Evolutionary conservation across 805 yeast genomes (phyloP).

Genomic region (Tetrapisispora fleetii): DNA sequence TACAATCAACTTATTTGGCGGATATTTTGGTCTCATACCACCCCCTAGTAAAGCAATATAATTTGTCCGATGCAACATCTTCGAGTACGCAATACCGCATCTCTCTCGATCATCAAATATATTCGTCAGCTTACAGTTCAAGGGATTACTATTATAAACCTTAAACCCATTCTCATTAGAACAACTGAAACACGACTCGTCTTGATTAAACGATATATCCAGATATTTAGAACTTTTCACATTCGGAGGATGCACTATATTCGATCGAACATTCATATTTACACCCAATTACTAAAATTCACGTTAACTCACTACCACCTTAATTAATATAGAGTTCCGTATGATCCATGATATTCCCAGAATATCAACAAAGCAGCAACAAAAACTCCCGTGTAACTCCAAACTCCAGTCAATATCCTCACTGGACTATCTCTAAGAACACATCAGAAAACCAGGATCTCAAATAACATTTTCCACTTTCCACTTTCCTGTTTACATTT

Average conservation of each 20-base stretch:
- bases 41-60: slow-evolving; percentile 88
- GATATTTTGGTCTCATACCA: slow-evolving; percentile 68
- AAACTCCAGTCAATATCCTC: too few species aligned
- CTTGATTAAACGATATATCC: slow-evolving; percentile 73
- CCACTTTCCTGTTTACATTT: too few species aligned
- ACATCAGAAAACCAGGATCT: too few species aligned
- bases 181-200: slow-evolving; percentile 79
- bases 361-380: too few species aligned
- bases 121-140: slow-evolving; percentile 29
- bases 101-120: slow-evolving; percentile 45
- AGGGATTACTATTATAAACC: slow-evolving; percentile 81
- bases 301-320: neutral
- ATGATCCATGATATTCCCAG: neutral
- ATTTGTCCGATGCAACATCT: slow-evolving; percentile 85
- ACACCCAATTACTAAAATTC: neutral
- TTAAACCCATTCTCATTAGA: slow-evolving; percentile 74
- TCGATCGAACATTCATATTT: slow-evolving; percentile 11
- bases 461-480: too few species aligned
- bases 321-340: neutral
- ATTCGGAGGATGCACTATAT: slow-evolving; percentile 7
- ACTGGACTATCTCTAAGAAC: too few species aligned
- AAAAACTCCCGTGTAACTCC: too few species aligned
- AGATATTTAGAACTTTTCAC: slow-evolving; percentile 31
- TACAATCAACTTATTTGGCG: slow-evolving; percentile 68
- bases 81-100: slow-evolving; percentile 61